Conservation (phyloP, 305 asterid genomes). For the Fraxinus angustifolia region DNA sequence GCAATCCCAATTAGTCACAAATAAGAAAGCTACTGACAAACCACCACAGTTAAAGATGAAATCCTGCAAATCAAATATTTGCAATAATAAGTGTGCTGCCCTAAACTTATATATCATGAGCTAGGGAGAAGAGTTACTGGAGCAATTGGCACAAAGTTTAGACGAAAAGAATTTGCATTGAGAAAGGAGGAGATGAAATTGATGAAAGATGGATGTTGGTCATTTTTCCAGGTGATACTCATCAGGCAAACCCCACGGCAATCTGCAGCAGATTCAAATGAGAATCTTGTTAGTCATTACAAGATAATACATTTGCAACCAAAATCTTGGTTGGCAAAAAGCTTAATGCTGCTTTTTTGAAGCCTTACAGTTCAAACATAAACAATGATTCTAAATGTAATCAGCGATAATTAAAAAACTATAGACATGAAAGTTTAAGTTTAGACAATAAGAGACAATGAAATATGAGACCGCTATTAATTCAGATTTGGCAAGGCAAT, state of each 20-base stretch:
- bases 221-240: constrained; percentile 74
- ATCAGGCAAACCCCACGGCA: constrained; percentile 78
- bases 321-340: background rate
- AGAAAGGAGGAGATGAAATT: constrained; percentile 76
- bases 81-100: constrained; percentile 7
- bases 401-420: background rate
- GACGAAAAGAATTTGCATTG: constrained; percentile 53
- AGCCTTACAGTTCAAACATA: background rate
- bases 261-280: constrained; percentile 43
- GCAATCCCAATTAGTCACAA: constrained; percentile 61
- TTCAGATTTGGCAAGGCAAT: background rate
- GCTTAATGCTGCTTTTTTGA: background rate
- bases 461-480: background rate
- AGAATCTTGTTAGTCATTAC: background rate
- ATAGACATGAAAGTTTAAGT: background rate
- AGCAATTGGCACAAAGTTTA: constrained; percentile 63
- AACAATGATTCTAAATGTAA: background rate
- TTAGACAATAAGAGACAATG: background rate
- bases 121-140: constrained; percentile 51
- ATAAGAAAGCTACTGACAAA: constrained; percentile 75
- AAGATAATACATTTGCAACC: background rate
- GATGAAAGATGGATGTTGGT: constrained; percentile 79
- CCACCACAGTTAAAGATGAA: constrained; percentile 92
- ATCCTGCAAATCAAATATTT: constrained; percentile 57
- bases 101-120: constrained; percentile 7